Base-by-base conservation (phyloP, 1,284 basidiomycete genomes). In the Cutaneotrichosporon spelunceum region DNA sequence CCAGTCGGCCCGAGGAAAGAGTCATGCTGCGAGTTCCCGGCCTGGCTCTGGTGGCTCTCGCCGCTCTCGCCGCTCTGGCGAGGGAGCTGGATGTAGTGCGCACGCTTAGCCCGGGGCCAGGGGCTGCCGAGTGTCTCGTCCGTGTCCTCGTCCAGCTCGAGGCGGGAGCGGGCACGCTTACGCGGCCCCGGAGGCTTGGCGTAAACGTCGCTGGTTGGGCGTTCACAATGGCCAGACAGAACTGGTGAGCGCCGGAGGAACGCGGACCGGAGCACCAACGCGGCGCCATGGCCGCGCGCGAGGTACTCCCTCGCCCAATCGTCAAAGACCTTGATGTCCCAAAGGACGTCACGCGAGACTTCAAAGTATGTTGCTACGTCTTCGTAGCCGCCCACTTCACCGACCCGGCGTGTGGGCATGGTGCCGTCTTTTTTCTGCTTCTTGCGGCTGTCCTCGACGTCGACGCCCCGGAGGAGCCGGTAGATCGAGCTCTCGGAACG, bases 401-500 rank as follows among this genome's bases (percentile, higher is more conserved):
- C 48, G 3, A 50, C 48, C 26, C 48, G 48, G 24, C 48, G 48
- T 8, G n/a, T 45, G 21, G 21, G 44, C n/a, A 23, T 21, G 10
- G 27, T 27, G n/a, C 26, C 49, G 16, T 30, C 14, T 8, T n/a
- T 26, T 16, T 36, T 5, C 19, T 21, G 7, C 29, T 30, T 23
- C 21, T 30, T 30, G 29, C 49, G 27, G 6, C 23, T 34, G 34
- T 30, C 54, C 10, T 42, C 26, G 14, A 53, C 52, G 14, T 21
- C 21, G 19, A 11, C 24, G 52, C 54, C 54, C 1, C 54, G 54
- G 24, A 56, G 39, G 42, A 56, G 26, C 16, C 54, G 54, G 54
- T 29, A 56, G n/a, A 56, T 44, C 10, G 54, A 56, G n/a, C 42
- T 14, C n/a, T 33, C 14, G 21, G 6, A 5, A 21, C 55, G 55